These are phyloP conservation scores for Babesia bigemina DNA, from an alignment of 169 alveolate genomes.

Conservation along the genomic window DNA sequence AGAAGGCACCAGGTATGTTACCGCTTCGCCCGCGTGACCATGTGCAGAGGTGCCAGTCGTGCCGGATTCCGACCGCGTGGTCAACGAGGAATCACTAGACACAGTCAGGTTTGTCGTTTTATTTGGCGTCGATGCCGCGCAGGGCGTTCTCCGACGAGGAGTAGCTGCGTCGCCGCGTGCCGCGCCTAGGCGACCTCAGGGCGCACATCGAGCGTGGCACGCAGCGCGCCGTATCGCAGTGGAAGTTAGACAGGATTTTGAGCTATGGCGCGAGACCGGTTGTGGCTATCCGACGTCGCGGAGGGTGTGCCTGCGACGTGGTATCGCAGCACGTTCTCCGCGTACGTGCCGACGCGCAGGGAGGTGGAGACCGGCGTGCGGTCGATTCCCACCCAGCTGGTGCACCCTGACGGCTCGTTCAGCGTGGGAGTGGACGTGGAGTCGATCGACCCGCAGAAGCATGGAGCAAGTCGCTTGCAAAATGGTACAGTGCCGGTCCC, in stretches of 20 bases:
- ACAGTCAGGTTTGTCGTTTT: slow-evolving; percentile 2
- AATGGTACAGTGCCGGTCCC: background rate
- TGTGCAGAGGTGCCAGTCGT: background rate
- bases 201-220: slow-evolving; percentile 1
- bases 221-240: background rate
- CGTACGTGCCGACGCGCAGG: background rate
- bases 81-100: slow-evolving; percentile 19
- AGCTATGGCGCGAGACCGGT: slow-evolving; percentile 50
- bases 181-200: background rate
- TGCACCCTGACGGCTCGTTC: slow-evolving; percentile 62
- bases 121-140: background rate
- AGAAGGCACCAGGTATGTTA: background rate
- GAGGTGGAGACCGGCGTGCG: background rate
- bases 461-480: background rate
- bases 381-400: slow-evolving; percentile 55
- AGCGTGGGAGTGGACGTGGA: slow-evolving; percentile 61
- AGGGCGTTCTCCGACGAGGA: slow-evolving; percentile 46
- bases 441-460: slow-evolving; percentile 31
- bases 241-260: background rate
- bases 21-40: background rate
- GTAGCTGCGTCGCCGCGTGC: background rate
- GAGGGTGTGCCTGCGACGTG: slow-evolving; percentile 67
- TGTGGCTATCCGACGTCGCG: slow-evolving; percentile 38
- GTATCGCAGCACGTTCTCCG: slow-evolving; percentile 56
- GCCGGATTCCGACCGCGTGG: background rate